phyloP scores from a whole-genome alignment of 1,284 basidiomycete species.

The Puccinia hordei region DNA sequence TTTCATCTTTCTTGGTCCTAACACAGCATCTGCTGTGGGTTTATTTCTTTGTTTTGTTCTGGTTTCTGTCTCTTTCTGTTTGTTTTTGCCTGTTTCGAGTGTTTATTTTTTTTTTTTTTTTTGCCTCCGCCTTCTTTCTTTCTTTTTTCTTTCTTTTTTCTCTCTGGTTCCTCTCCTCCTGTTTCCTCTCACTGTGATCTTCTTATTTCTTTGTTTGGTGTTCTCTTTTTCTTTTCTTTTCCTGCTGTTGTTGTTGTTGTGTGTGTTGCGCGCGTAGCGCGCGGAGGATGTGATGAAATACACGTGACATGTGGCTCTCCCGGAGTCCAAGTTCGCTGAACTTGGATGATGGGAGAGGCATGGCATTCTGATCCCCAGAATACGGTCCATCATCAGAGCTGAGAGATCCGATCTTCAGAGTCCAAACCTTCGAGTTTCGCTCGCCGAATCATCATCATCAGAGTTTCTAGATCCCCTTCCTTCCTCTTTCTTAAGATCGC shows the following conservation, averaged over 20 bases:
- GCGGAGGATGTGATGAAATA: slow-evolving; percentile 1
- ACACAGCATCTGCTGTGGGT: background rate
- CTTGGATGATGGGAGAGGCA: slow-evolving; percentile 10
- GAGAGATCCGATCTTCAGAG: no score
- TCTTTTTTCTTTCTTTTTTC: background rate
- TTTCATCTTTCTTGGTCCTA: no score
- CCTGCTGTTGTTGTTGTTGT: background rate
- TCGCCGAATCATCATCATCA: no score
- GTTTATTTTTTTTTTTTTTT: background rate
- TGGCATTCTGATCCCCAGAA: background rate
- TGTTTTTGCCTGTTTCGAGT: background rate
- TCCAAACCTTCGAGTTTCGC: no score
- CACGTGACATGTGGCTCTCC: background rate
- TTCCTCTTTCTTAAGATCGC: no score
- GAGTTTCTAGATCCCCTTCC: background rate
- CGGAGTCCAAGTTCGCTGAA: background rate
- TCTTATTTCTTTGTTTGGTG: background rate
- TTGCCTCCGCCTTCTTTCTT: background rate
- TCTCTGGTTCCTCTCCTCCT: background rate
- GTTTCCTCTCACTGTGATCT: background rate
- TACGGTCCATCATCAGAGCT: background rate
- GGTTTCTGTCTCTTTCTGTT: background rate
- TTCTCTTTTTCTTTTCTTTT: background rate
- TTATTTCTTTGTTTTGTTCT: background rate
- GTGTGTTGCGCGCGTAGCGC: slow-evolving; percentile 12